Evolutionary conservation across 257 asterid genomes (phyloP).

Genomic region (Solanum clarkiae): DNA sequence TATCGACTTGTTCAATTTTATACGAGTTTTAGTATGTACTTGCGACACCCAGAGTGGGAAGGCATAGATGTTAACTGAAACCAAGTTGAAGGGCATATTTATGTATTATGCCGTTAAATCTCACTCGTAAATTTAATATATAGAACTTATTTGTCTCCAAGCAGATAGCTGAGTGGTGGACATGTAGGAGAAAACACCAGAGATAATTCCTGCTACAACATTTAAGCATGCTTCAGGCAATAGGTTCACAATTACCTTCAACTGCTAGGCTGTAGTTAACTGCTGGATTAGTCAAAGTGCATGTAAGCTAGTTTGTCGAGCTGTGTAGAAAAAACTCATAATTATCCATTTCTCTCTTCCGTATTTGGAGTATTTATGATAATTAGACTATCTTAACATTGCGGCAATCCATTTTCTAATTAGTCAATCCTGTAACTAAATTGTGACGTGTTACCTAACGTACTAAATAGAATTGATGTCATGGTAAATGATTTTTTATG

Average conservation of each 20-base stretch:
- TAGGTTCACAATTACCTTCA: too few relatives aligned
- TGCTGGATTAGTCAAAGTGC: neutral
- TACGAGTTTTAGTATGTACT: too few relatives aligned
- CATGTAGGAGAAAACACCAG: neutral
- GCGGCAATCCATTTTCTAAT: neutral
- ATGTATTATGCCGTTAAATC: too few relatives aligned
- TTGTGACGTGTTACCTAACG: neutral
- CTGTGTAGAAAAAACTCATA: neutral
- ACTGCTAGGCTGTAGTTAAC: neutral
- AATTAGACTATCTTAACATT: neutral
- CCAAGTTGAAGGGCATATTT: too few relatives aligned
- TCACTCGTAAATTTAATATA: neutral
- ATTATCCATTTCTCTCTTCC: neutral
- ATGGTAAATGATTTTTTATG: neutral
- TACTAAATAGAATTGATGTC: neutral
- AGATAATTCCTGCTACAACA: neutral
- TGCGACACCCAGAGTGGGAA: too few relatives aligned
- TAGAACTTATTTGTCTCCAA: neutral
- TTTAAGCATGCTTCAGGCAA: too few relatives aligned
- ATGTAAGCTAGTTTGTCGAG: neutral
- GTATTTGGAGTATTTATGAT: neutral
- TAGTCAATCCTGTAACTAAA: neutral
- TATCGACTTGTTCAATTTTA: too few relatives aligned
- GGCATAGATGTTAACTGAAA: too few relatives aligned
- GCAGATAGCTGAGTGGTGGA: neutral